Evolutionary conservation across 768 basidiomycete species (phyloP).

Genomic region (Mrakia hoshinonis): DNA sequence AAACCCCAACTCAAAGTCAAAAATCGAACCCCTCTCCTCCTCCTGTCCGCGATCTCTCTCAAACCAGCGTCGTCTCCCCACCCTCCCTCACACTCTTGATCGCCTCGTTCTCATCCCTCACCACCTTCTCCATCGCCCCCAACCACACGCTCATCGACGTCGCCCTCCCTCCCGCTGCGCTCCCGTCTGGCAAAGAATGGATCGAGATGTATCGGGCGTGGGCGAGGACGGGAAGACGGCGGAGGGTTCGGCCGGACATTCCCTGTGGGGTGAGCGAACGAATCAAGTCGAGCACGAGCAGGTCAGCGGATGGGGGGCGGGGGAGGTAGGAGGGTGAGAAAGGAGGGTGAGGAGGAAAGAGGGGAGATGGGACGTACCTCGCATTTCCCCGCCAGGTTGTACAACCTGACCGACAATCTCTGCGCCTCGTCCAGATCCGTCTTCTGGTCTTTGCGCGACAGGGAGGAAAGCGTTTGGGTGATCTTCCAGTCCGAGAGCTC

Average conservation of each 20-base stretch:
- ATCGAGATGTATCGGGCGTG: slow-evolving; percentile 66
- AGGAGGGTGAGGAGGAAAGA: not conserved
- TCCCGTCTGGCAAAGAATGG: slow-evolving; percentile 9
- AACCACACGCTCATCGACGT: slow-evolving; percentile 60
- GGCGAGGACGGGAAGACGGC: slow-evolving; percentile 88
- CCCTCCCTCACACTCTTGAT: slow-evolving; percentile 34
- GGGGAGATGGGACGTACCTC: slow-evolving; percentile 50
- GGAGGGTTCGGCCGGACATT: slow-evolving; percentile 86
- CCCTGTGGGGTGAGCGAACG: slow-evolving; percentile 45
- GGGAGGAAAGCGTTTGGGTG: slow-evolving; percentile 11
- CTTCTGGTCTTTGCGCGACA: slow-evolving; percentile 21
- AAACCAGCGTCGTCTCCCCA: slow-evolving; percentile 17
- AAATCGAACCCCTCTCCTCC: not conserved
- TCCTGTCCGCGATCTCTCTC: not conserved
- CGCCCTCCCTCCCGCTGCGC: slow-evolving; percentile 8
- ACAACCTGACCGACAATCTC: slow-evolving; percentile 52
- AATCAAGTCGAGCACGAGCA: not conserved
- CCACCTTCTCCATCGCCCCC: slow-evolving; percentile 70
- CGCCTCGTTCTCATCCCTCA: slow-evolving; percentile 44
- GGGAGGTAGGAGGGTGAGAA: not conserved
- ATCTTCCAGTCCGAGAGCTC: slow-evolving; percentile 31
- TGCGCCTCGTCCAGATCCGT: slow-evolving; percentile 49
- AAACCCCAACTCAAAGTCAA: too few relatives aligned
- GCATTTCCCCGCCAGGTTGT: slow-evolving; percentile 66
- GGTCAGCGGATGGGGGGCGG: too few relatives aligned